These are phyloP conservation scores for Ehretia macrophylla DNA, from an alignment of 257 asterid genomes.

Conservation along the genomic window DNA sequence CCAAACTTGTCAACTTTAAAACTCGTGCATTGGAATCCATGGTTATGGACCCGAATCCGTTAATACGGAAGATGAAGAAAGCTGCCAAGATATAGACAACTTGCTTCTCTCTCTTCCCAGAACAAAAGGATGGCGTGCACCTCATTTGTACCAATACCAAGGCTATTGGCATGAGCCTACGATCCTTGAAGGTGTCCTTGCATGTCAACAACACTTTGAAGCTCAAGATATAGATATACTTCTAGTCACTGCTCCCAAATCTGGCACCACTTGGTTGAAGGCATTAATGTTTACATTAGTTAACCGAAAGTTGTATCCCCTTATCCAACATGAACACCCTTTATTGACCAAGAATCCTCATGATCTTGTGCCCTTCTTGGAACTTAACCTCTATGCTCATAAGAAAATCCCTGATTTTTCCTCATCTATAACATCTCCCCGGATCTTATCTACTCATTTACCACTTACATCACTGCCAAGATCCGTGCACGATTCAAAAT, in stretches of 20 bases:
- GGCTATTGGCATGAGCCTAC: conserved; percentile 40
- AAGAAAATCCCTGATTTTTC: conserved; percentile 2
- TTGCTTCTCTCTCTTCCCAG: conserved; percentile 35
- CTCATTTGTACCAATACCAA: conserved; percentile 35
- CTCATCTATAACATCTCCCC: not conserved
- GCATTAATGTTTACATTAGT: conserved; percentile 8
- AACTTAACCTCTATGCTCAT: not conserved
- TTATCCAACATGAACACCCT: conserved; percentile 5
- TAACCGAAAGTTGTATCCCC: not conserved
- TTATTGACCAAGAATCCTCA: conserved; percentile 16
- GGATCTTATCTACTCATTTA: conserved; percentile 10
- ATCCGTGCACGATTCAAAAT: not conserved
- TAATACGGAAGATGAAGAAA: no score
- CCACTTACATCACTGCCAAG: conserved; percentile 2
- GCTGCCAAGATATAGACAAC: conserved; percentile 3
- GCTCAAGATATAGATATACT: conserved; percentile 20
- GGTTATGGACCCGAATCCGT: no score
- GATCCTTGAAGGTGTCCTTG: conserved; percentile 27
- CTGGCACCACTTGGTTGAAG: conserved; percentile 27
- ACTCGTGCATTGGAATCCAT: no score
- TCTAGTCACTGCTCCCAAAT: conserved; percentile 20
- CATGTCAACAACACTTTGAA: conserved; percentile 34
- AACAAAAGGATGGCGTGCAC: conserved; percentile 33
- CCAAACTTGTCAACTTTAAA: no score
- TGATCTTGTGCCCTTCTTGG: conserved; percentile 17